A percentile compares a stretch with the other conserved stretches of the same genome.
Conservation (phyloP, 2,329 filamentous ascomycete genomes). For the Fusarium scirpi region DNA sequence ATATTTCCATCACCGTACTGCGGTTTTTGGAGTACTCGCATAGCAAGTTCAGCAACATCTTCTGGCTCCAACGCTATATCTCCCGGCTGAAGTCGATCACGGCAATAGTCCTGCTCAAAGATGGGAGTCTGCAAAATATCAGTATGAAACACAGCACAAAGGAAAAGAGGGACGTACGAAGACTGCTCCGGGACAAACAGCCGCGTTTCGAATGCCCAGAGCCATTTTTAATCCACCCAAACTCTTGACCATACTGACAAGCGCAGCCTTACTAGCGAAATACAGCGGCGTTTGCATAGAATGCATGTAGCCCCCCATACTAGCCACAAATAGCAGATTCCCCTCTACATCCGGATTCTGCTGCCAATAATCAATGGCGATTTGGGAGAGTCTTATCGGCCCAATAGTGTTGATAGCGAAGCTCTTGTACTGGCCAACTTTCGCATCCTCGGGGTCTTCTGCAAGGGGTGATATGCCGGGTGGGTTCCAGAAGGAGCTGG, state of each 20-base stretch:
- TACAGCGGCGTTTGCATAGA: slow-evolving; percentile 45
- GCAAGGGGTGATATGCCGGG: slow-evolving; percentile 41
- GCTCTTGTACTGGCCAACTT: slow-evolving; percentile 39
- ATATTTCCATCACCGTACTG: slow-evolving; percentile 34
- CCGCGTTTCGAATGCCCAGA: slow-evolving; percentile 21
- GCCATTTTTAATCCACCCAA: slow-evolving; percentile 5
- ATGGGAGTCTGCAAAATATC: slow-evolving; percentile 1
- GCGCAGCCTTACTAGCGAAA: slow-evolving; percentile 31
- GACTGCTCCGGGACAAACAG: slow-evolving; percentile 25
- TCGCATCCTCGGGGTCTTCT: slow-evolving; percentile 36
- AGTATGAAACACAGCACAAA: accelerated
- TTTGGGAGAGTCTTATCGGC: slow-evolving; percentile 46
- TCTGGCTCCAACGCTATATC: slow-evolving; percentile 12
- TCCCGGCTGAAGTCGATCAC: slow-evolving; percentile 10
- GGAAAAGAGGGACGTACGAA: background rate
- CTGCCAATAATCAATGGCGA: slow-evolving; percentile 49
- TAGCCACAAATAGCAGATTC: slow-evolving; percentile 46
- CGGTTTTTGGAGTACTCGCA: slow-evolving; percentile 11
- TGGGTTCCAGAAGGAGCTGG: slow-evolving; percentile 45
- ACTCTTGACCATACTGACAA: slow-evolving; percentile 29
- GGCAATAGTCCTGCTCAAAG: slow-evolving; percentile 22
- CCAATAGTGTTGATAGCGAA: slow-evolving; percentile 46
- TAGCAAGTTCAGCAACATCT: slow-evolving; percentile 8
- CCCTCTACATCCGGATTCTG: slow-evolving; percentile 31
- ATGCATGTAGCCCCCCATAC: slow-evolving; percentile 49